Conservation (phyloP, 2,329 filamentous ascomycete genomes). For the Didymosphaeria variabile region DNA sequence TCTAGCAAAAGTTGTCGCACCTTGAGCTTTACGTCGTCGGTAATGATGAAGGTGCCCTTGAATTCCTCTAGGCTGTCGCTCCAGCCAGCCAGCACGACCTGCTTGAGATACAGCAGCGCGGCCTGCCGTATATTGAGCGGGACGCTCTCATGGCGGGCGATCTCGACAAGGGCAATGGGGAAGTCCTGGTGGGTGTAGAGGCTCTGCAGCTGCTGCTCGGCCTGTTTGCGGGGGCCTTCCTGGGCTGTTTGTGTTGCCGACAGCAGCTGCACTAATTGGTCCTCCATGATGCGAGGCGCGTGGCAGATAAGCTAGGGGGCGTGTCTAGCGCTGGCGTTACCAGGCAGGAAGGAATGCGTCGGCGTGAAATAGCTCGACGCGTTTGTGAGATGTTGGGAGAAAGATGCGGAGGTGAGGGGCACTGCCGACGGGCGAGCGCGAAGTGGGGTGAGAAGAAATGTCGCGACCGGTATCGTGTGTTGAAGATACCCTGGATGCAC, state of each 20-base stretch:
- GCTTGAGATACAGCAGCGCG: slow-evolving; percentile 80
- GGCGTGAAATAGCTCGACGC: slow-evolving; percentile 19
- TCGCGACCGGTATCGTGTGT: not conserved
- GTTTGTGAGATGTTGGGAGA: slow-evolving; percentile 12
- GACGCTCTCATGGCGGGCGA: slow-evolving; percentile 79
- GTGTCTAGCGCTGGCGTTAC: slow-evolving; percentile 16
- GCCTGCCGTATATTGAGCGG: slow-evolving; percentile 81
- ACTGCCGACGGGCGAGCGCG: slow-evolving; percentile 8
- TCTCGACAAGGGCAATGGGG: slow-evolving; percentile 79
- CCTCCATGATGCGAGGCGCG: slow-evolving; percentile 72
- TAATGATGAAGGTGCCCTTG: slow-evolving; percentile 72
- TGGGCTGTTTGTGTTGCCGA: slow-evolving; percentile 83
- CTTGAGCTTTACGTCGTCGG: slow-evolving; percentile 75
- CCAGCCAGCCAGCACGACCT: slow-evolving; percentile 88
- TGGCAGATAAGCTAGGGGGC: slow-evolving; percentile 13
- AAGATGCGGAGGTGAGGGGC: slow-evolving; percentile 16
- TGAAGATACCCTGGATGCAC: not conserved
- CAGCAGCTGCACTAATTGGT: slow-evolving; percentile 88
- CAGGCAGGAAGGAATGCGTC: slow-evolving; percentile 10
- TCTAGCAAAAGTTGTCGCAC: slow-evolving; percentile 79
- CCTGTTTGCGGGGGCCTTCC: slow-evolving; percentile 81
- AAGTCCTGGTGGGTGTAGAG: slow-evolving; percentile 75
- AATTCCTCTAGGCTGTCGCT: slow-evolving; percentile 77
- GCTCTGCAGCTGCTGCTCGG: slow-evolving; percentile 81
- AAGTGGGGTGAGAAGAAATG: slow-evolving; percentile 14